Evolutionary conservation across 129 eudicot species (phyloP).

Genomic region (Deinandra increscens): DNA sequence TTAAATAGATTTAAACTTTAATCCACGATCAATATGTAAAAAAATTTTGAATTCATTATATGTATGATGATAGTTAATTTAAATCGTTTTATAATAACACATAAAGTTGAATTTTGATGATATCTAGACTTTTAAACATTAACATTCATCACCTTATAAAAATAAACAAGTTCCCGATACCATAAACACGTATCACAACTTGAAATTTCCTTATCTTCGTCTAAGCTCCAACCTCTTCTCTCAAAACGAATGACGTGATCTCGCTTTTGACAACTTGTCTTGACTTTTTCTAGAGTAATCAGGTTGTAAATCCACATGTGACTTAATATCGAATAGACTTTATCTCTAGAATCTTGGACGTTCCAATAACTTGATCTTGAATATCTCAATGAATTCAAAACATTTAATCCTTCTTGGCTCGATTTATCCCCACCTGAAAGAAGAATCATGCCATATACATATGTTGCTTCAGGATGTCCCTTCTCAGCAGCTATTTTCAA

Average conservation of each 20-base stretch:
- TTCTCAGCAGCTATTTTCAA: constrained; percentile 20
- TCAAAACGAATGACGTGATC: background rate
- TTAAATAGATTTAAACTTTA: too few species aligned
- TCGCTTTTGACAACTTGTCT: background rate
- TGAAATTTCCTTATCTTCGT: background rate
- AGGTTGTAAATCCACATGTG: constrained; percentile 21
- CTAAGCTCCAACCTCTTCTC: background rate
- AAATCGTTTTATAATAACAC: too few species aligned
- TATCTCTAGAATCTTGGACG: constrained; percentile 22
- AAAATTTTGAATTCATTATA: too few species aligned
- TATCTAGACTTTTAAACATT: background rate
- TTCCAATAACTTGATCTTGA: background rate
- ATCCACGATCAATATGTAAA: too few species aligned
- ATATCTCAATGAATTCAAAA: background rate
- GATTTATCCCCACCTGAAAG: constrained; percentile 5
- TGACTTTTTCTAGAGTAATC: background rate
- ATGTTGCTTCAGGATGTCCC: constrained; percentile 22
- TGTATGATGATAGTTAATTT: too few species aligned
- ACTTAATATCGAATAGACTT: background rate
- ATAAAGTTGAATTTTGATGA: background rate
- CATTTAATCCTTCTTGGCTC: background rate
- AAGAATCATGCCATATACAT: constrained; percentile 27
- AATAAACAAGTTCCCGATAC: constrained; percentile 11
- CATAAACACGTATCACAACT: constrained; percentile 26
- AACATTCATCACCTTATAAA: constrained; percentile 10